These are phyloP conservation scores for Vicia faba DNA, from an alignment of 306 rosid genomes.

Conservation along the genomic window DNA sequence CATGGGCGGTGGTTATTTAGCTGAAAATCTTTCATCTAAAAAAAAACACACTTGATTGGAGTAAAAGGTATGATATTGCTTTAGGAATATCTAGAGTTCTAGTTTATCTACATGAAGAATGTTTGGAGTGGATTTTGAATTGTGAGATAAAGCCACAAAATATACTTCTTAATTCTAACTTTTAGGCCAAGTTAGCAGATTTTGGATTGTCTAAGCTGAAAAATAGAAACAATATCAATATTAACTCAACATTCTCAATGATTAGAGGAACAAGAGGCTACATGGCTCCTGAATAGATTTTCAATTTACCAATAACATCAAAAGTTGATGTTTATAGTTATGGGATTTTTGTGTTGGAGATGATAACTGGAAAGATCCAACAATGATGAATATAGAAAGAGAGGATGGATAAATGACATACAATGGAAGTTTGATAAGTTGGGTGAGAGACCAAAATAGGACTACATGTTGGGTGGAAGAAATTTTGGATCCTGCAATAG, in stretches of 20 bases:
- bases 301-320: too few relatives aligned
- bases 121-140: not conserved
- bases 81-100: not conserved
- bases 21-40: not conserved
- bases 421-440: too few relatives aligned
- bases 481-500: not conserved
- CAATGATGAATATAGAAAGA: too few relatives aligned
- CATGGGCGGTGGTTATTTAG: constrained; percentile 15
- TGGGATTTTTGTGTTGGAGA: too few relatives aligned
- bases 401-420: too few relatives aligned
- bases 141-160: not conserved
- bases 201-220: not conserved
- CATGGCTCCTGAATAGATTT: too few relatives aligned
- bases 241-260: not conserved
- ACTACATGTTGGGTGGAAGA: too few relatives aligned
- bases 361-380: too few relatives aligned
- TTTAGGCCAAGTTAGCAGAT: not conserved
- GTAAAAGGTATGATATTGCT: constrained; percentile 7
- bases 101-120: not conserved
- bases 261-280: too few relatives aligned
- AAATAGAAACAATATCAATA: not conserved
- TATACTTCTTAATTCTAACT: constrained; percentile 1
- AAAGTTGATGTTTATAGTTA: too few relatives aligned
- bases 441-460: too few relatives aligned
- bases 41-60: not conserved